Conservation (phyloP, 768 basidiomycete genomes). For the Leccinum broughii region DNA sequence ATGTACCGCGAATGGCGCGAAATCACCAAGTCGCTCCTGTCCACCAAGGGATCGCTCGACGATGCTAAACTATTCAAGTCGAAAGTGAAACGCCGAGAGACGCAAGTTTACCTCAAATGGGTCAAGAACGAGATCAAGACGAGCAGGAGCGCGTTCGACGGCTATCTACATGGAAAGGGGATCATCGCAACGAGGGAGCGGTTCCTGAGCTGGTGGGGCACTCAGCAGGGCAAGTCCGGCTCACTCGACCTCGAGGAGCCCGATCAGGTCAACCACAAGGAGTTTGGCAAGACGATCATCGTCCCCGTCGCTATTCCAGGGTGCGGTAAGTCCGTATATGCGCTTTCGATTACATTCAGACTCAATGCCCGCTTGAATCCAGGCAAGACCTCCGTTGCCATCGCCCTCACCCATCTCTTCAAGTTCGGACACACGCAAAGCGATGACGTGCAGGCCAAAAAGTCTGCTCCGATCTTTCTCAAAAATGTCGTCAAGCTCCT, state of each 20-base stretch:
- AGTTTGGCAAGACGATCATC: constrained; percentile 75
- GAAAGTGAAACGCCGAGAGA: constrained; percentile 77
- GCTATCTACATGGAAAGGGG: constrained; percentile 70
- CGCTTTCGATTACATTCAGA: not conserved
- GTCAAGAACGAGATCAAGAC: constrained; percentile 70
- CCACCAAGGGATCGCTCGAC: constrained; percentile 33
- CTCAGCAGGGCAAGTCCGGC: constrained; percentile 43
- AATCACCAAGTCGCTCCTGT: constrained; percentile 77
- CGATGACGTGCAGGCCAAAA: constrained; percentile 84
- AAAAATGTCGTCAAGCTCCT: constrained; percentile 69
- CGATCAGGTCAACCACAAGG: constrained; percentile 14
- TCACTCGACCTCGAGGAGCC: constrained; percentile 31
- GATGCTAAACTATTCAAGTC: constrained; percentile 51
- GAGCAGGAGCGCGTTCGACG: constrained; percentile 59
- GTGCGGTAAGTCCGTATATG: constrained; percentile 59
- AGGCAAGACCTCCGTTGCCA: constrained; percentile 87
- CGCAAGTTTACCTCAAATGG: constrained; percentile 80
- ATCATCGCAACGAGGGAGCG: constrained; percentile 81
- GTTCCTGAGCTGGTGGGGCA: constrained; percentile 70
- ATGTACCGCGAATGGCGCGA: constrained; percentile 99
- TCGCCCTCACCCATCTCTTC: constrained; percentile 80
- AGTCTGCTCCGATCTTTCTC: constrained; percentile 65
- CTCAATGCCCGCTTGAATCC: not conserved
- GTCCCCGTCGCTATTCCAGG: constrained; percentile 91
- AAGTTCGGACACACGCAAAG: constrained; percentile 91